Evolutionary conservation across 1,284 basidiomycete genomes (phyloP), one percentile per base, ranked within the genome.

Genomic region (Cystobasidium sp.): DNA sequence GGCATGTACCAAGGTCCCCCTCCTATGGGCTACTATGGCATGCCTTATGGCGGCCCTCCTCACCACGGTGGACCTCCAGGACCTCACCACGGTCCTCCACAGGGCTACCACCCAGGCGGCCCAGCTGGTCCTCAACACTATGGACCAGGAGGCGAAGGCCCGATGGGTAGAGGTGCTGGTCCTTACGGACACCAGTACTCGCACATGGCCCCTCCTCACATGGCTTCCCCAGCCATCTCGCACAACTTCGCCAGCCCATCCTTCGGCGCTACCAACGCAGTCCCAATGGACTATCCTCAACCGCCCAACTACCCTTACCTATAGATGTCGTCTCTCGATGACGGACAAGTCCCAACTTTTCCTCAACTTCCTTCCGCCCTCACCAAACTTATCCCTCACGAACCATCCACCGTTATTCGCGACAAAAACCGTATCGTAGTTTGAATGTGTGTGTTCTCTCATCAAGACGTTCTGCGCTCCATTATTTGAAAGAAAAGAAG

Each of bases 1-100:
- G 61, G 62, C 61, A 75, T 74, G 72, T 73, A 73, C 63, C 59
- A 59, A 31, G 65, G 65, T 31, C 44, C 31, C 8, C 56, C 56
- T 37, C 58, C 58, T 10, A 73, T 73, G 70, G 70, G 70, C 61
- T 73, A 73, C 63, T 73, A 73, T 20, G 70, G 70, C 51, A 73
- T 73, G 70, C 70, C 70, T 49, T 70, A 70, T 41, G 70, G 69
- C 10, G 47, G 51, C 18, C 70, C 70, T 16, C 70, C 49, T 22
- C 62, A 73, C n/a, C 39, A 22, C 37, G 69, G 69, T 37, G 37
- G 37, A 12, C 53, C 16, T 43, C 53, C 44, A 47, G 68, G 68
- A 31, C 68, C 68, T 61, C 69, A 53, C 31, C 31, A 56, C 39
- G 69, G 69, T 3, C 70, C 70, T 58, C 63, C 46, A 22, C 56